Evolutionary conservation across 768 basidiomycete species (phyloP), one percentile per base, ranked within the genome.

Genomic region (Pleurotus djamor): DNA sequence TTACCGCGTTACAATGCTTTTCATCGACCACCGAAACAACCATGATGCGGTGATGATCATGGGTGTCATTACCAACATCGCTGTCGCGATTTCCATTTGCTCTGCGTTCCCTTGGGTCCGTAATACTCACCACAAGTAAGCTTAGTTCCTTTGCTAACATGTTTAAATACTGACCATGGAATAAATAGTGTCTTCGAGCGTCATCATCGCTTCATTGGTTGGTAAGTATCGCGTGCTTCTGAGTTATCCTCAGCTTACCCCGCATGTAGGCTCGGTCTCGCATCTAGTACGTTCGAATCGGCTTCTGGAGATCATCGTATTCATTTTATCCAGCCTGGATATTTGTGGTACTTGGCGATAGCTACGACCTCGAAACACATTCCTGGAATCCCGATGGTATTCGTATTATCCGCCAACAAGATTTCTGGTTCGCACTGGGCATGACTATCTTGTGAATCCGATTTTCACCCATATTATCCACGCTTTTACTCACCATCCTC

Each of bases 171-270:
- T 28, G 21, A 28, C 21, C 32, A 64, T 44, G 35, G 35, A 51
- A 43, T 41, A 13, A 49, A 4, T 59, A 91, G 89, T 63, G 79
- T 92, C 17, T 93, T 93, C 63, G 91, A 93, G 70, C 80, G 89
- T 45, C 87, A 90, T 63, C 91, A 93, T 72, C 85, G 91, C 8
- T 90, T 92, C 71, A 80, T 89, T 66, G 91, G 91, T 58, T 93
- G 91, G 90, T 82, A 72, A 44, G 78, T 57, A 52, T 33, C 44
- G 17, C 14, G 17, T 33, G 13, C 58, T 7, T 47, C 28, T 47
- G 47, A 36, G 35, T 32, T 49, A 51, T 32, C 43, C 56, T 21
- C 63, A 52, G 34, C 62, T 62, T 34, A 61, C 28, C 9, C 37
- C 35, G 36, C 57, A 6, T 59, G 34, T 43, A 81, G 79, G 82